Percentiles rank a stretch among this genome's conserved stretches.
phyloP scores from a whole-genome alignment of 768 basidiomycete species.

The Mycena alexandri region DNA sequence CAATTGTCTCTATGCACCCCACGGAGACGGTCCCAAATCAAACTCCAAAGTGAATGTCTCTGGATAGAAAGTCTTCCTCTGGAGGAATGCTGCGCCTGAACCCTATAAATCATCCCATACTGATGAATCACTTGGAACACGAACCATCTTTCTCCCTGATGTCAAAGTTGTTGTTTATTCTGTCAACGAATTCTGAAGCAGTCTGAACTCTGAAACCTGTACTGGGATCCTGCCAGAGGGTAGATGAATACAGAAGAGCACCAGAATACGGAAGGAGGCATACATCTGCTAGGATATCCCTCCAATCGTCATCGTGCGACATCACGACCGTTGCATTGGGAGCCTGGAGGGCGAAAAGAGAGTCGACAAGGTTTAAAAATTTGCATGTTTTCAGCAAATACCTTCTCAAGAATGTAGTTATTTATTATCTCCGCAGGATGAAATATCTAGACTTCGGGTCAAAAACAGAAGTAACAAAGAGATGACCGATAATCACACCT shows the following conservation, averaged over 20 bases:
- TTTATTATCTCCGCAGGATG: conserved; percentile 14
- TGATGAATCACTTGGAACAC: not conserved
- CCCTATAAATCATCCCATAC: no score
- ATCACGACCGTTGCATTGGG: conserved; percentile 10
- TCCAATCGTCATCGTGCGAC: conserved; percentile 20
- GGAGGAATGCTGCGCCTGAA: no score
- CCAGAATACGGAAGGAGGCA: not conserved
- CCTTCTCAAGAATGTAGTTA: conserved; percentile 12
- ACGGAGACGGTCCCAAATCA: no score
- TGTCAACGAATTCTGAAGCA: not conserved
- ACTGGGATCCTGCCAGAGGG: not conserved
- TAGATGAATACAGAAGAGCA: not conserved
- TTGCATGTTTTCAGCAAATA: not conserved
- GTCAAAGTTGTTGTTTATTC: not conserved
- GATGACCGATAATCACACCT: not conserved
- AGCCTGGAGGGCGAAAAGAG: not conserved
- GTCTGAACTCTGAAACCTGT: not conserved
- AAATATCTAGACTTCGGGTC: not conserved
- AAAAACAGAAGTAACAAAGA: not conserved
- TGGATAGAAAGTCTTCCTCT: no score
- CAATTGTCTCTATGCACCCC: no score
- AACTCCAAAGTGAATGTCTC: no score
- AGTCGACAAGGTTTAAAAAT: not conserved
- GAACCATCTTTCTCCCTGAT: not conserved
- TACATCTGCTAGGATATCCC: conserved; percentile 15